Base-by-base conservation (phyloP, 164 flowering plant species). In the Kingdonia uniflora region DNA sequence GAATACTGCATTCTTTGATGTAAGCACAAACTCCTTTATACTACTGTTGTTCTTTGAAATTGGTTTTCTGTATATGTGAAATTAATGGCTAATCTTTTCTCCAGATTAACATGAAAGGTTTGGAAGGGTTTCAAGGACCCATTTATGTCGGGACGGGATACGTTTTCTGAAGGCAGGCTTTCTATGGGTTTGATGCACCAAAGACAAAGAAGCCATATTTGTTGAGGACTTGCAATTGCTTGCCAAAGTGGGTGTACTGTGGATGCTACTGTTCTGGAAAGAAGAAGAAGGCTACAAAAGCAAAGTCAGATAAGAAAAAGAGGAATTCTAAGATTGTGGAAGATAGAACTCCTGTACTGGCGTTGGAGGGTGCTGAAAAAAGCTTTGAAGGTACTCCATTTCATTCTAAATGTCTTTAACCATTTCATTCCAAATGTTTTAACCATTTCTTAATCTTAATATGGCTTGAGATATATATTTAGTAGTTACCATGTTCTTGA, bases 81-180 rank as follows among this genome's bases (percentile, higher is more conserved):
- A 24, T 40, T 63, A 40, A 49, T 40, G 39, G 11, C 14, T 14
- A 17, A 42, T 39, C 33, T 42, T 16, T 19, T 15, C 52, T 20
- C 3, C 73, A 82, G 90, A 82, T 82, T 54, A 82, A 83, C 62
- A 75, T 84, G 87, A 84, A 74, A 74, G 85, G 91, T 26, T 59
- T 84, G 62, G 91, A 84, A 68, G 91, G 91, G 7, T 72, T 84
- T 60, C 91, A 84, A 74, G 91, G 91, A 24, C 91, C 87, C n/a
- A 78, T 84, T 21, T 81, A 77, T 68, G 87, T 79, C 14, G 91
- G 91, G 20, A 84, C 87, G 42, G 91, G 91, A 23, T 79, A 85
- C 65, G 81, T 82, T 25, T 80, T 83, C 68, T 70, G 81, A 56
- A 80, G 84, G 69, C 81, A 69, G 44, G 84, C 90, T 15, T 66